phyloP scores from a whole-genome alignment of 768 basidiomycete genomes.

The Hypholoma sublateritium region DNA sequence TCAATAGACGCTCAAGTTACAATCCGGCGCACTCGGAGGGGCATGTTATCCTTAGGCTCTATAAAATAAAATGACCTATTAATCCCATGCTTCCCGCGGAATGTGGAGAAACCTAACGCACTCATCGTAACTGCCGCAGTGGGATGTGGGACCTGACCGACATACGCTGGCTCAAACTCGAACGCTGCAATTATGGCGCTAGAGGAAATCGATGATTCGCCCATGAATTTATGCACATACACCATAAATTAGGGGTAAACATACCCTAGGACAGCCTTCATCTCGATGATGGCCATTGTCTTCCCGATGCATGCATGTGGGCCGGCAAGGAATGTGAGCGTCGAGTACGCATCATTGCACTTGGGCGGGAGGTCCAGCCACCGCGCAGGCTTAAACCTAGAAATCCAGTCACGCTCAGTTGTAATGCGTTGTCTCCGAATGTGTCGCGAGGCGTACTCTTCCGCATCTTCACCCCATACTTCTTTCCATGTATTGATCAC shows the following conservation, averaged over 20 bases:
- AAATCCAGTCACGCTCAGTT: neutral
- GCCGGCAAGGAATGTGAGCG: slow-evolving; percentile 43
- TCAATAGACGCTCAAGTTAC: neutral
- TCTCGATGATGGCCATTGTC: slow-evolving; percentile 48
- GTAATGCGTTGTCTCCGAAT: neutral
- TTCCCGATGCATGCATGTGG: slow-evolving; percentile 48
- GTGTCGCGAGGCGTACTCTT: slow-evolving; percentile 31
- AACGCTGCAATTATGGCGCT: slow-evolving; percentile 40
- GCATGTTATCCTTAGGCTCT: slow-evolving; percentile 40
- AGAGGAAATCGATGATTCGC: too few relatives aligned
- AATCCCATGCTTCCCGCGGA: neutral
- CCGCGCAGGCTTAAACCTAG: slow-evolving; percentile 44
- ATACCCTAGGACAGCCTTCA: slow-evolving; percentile 46
- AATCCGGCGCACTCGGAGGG: slow-evolving; percentile 25
- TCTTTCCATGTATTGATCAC: slow-evolving; percentile 50
- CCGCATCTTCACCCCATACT: slow-evolving; percentile 52
- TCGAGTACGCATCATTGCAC: slow-evolving; percentile 35
- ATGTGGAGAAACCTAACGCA: slow-evolving; percentile 19
- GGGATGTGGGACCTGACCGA: slow-evolving; percentile 30
- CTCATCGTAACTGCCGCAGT: slow-evolving; percentile 46
- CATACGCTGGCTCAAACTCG: slow-evolving; percentile 39
- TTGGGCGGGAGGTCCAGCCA: slow-evolving; percentile 41
- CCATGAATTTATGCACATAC: neutral
- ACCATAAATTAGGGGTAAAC: slow-evolving; percentile 5
- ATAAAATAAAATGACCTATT: neutral